These are phyloP conservation scores for Gamsiella multidivaricata DNA, from an alignment of 192 early-diverging fungal genomes.

Conservation along the genomic window DNA sequence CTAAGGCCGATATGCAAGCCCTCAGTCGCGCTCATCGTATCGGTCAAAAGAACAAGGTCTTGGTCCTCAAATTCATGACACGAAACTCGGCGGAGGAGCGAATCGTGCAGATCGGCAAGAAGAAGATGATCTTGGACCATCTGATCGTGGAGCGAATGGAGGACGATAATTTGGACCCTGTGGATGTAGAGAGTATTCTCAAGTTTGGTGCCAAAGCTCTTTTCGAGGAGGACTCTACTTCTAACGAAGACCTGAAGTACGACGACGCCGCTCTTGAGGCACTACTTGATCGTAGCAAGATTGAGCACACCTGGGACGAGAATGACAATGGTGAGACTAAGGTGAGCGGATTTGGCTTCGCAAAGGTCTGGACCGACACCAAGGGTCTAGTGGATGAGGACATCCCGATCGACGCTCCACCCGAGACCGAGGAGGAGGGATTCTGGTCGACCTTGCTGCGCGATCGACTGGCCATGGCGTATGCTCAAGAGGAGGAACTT, in stretches of 20 bases:
- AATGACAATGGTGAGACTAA: slow-evolving; percentile 52
- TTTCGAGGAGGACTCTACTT: slow-evolving; percentile 69
- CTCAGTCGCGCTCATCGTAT: slow-evolving; percentile 79
- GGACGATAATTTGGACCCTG: slow-evolving; percentile 61
- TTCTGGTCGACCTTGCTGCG: slow-evolving; percentile 51
- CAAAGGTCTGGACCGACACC: slow-evolving; percentile 73
- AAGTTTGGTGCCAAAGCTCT: slow-evolving; percentile 75
- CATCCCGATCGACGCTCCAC: slow-evolving; percentile 35
- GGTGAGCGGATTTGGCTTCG: slow-evolving; percentile 65
- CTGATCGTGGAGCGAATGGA: slow-evolving; percentile 80
- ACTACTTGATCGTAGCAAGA: slow-evolving; percentile 68
- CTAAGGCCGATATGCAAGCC: slow-evolving; percentile 78
- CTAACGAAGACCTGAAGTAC: slow-evolving; percentile 61
- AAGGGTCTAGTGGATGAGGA: slow-evolving; percentile 57
- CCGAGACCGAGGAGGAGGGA: slow-evolving; percentile 43
- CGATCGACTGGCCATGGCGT: slow-evolving; percentile 40
- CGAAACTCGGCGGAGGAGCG: slow-evolving; percentile 72
- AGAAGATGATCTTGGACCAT: slow-evolving; percentile 81
- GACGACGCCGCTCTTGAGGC: slow-evolving; percentile 69
- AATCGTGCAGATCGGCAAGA: slow-evolving; percentile 80
- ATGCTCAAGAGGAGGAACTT: slow-evolving; percentile 39
- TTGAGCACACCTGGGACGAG: slow-evolving; percentile 41
- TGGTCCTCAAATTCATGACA: slow-evolving; percentile 74
- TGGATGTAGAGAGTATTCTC: slow-evolving; percentile 72
- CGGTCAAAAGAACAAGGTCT: slow-evolving; percentile 73